phyloP scores from a whole-genome alignment of 495 filamentous ascomycete species.

The Penicillium manginii region DNA sequence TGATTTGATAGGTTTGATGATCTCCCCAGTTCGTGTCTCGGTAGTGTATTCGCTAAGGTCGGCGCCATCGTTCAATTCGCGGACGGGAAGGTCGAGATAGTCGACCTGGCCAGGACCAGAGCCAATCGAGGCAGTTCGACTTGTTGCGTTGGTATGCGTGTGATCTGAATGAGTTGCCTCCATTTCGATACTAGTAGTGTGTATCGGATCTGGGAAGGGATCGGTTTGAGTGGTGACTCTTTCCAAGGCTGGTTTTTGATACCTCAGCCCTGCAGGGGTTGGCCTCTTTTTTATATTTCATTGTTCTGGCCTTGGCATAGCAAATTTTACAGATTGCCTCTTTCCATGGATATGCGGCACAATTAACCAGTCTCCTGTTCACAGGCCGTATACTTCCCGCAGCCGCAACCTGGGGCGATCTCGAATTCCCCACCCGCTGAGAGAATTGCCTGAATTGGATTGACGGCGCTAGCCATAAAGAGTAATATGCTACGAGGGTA shows the following conservation, averaged over 20 bases:
- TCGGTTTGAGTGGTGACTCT: not conserved
- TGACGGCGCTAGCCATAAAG: slow-evolving; percentile 19
- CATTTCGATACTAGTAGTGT: slow-evolving; percentile 20
- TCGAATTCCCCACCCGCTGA: slow-evolving; percentile 5
- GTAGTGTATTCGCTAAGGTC: slow-evolving; percentile 65
- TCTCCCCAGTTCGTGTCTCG: slow-evolving; percentile 62
- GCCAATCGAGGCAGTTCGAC: slow-evolving; percentile 31
- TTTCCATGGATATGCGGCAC: slow-evolving; percentile 9
- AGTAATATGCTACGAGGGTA: slow-evolving; percentile 38
- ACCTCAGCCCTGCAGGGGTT: slow-evolving; percentile 2
- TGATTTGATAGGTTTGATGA: slow-evolving; percentile 58
- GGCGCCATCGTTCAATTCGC: slow-evolving; percentile 61
- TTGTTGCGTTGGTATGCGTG: slow-evolving; percentile 20
- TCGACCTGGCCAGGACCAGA: slow-evolving; percentile 27
- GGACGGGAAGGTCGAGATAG: slow-evolving; percentile 60
- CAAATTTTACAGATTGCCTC: slow-evolving; percentile 8
- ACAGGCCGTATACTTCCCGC: slow-evolving; percentile 3
- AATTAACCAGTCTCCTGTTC: not conserved
- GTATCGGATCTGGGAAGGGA: not conserved
- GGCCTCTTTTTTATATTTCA: slow-evolving; percentile 20
- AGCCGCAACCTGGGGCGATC: slow-evolving; percentile 10
- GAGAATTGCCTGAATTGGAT: slow-evolving; percentile 28
- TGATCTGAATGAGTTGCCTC: slow-evolving; percentile 18
- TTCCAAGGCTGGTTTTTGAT: not conserved
- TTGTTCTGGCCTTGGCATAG: not conserved